Evolutionary conservation across 2,329 filamentous ascomycete species (phyloP), one percentile per base, ranked within the genome.

Genomic region (Alternaria incomplexa): DNA sequence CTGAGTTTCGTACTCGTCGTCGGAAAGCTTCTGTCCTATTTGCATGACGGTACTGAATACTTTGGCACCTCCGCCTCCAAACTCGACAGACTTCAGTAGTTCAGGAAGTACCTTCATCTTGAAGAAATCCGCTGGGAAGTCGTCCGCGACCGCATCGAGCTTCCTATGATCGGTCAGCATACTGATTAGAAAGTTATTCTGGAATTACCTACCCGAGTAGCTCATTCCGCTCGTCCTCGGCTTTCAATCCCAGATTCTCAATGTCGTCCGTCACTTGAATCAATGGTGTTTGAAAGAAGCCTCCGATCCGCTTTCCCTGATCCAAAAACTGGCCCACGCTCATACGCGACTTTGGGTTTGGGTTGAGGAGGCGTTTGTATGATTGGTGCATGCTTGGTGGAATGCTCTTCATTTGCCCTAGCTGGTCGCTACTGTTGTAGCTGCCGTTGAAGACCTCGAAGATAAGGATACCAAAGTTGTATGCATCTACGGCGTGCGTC

Each of bases 81-180:
- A 99, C 75, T 99, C 96, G n/a, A 98, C 93, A 0, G 94, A 97
- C 77, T 98, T 99, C n/a, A 99, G 86, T 28, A 99, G 84, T 77
- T 99, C 96, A 0, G 96, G 96, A 9, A 99, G 85, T 4, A 99
- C 89, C 76, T 98, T 99, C 86, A 97, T 92, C 77, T 96, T 97
- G 85, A 98, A 97, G 79, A 97, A 99, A 63, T 98, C 96, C 76
- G 97, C 95, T 0, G 96, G 96, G 65, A 98, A 97, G 79, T 99
- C 94, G 69, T 97, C 93, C 0, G 93, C 91, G 6, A 97, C 86
- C 63, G 91, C 86, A 69, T 97, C 93, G 6, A 99, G 87, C 73
- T 97, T 93, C 69, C 84, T 86, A 61, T 65, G 9, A 25, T 2
- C 1, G 17, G 45, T 76, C 25, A 75, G 70, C 32, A 59, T 25